phyloP scores from a whole-genome alignment of 495 filamentous ascomycete genomes.

The Penicillium roqueforti region DNA sequence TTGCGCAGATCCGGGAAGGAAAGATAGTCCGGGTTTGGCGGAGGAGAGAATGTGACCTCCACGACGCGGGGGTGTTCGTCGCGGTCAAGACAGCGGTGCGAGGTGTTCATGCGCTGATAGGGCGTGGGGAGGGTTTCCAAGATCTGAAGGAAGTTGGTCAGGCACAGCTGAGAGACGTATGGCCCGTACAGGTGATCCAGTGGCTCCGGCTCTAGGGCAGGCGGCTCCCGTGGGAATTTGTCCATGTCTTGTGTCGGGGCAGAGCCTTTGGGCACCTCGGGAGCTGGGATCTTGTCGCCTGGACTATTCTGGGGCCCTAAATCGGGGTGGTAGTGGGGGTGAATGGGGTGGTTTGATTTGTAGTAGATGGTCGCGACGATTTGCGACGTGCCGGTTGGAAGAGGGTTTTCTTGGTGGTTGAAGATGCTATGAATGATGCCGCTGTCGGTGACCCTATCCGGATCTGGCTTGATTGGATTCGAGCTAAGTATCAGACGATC shows the following conservation, averaged over 20 bases:
- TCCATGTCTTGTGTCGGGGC: constrained; percentile 65
- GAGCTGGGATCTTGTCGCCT: constrained; percentile 36
- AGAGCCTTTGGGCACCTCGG: constrained; percentile 42
- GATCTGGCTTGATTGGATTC: constrained; percentile 45
- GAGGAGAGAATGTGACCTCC: constrained; percentile 65
- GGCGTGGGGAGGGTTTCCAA: constrained; percentile 65
- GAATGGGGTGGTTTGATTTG: constrained; percentile 41
- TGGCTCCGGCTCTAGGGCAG: constrained; percentile 57
- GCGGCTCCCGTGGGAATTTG: constrained; percentile 68
- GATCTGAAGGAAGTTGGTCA: constrained; percentile 76
- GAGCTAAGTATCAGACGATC: constrained; percentile 27
- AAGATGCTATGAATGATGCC: constrained; percentile 46
- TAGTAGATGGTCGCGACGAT: constrained; percentile 47
- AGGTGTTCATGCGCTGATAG: constrained; percentile 55
- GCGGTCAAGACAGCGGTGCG: constrained; percentile 67
- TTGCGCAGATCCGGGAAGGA: constrained; percentile 65
- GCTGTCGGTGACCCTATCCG: constrained; percentile 41
- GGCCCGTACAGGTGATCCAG: constrained; percentile 74
- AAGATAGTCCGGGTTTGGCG: constrained; percentile 63
- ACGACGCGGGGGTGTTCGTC: constrained; percentile 59
- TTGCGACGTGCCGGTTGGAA: constrained; percentile 37
- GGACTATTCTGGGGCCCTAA: constrained; percentile 20
- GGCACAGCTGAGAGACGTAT: constrained; percentile 71
- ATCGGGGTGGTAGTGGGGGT: constrained; percentile 45
- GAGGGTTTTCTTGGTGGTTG: constrained; percentile 34